phyloP scores from a whole-genome alignment of 768 basidiomycete genomes.

The Porpolomopsis calyptriformis region DNA sequence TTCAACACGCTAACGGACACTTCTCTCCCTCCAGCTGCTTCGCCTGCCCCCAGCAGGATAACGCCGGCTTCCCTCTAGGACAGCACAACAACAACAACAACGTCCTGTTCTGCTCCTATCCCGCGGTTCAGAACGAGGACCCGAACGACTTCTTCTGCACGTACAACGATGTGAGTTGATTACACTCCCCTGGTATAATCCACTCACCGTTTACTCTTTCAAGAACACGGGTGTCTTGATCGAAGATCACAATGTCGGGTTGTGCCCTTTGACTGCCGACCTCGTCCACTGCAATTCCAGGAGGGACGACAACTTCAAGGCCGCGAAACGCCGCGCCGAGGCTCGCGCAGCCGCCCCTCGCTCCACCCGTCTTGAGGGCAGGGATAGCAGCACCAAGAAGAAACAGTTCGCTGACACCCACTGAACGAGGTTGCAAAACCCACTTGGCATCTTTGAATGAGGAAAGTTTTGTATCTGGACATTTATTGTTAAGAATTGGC shows the following conservation, averaged over 20 bases:
- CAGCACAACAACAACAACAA: too few species aligned
- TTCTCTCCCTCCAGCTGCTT: too few species aligned
- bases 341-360: not conserved
- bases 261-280: not conserved
- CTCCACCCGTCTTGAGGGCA: not conserved
- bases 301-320: not conserved
- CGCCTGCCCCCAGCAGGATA: too few species aligned
- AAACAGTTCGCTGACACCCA: not conserved
- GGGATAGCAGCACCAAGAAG: too few species aligned
- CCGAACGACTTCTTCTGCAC: not conserved
- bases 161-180: not conserved
- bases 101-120: too few species aligned
- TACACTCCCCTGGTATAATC: not conserved
- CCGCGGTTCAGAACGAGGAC: too few species aligned
- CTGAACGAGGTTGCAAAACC: too few species aligned
- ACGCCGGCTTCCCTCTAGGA: too few species aligned
- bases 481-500: too few species aligned
- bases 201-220: not conserved
- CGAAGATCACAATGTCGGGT: not conserved
- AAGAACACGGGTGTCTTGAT: not conserved
- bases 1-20: too few species aligned
- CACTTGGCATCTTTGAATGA: too few species aligned
- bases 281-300: not conserved
- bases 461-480: too few species aligned
- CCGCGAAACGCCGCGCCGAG: not conserved